Evolutionary conservation across 306 rosid genomes (phyloP), one percentile per base, ranked within the genome.

Genomic region (Gynostemma pentaphyllum): DNA sequence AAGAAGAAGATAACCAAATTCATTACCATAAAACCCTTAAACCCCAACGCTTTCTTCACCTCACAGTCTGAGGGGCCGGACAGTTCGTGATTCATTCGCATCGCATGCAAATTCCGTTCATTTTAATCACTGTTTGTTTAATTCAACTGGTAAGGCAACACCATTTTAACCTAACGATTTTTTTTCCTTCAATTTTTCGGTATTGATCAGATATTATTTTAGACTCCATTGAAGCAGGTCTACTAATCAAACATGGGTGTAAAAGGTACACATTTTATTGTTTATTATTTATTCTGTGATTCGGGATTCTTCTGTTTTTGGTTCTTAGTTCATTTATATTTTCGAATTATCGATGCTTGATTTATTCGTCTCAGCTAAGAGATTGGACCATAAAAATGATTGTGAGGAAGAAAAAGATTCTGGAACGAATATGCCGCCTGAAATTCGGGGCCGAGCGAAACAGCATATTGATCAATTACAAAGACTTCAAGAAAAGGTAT

Each of bases 401-500:
- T 76, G 34, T 75, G 74, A 68, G 28, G 75, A 36, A 40, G 64
- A 68, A 50, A 70, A 52, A 16, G 74, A 66, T 54, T 68, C 55
- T 39, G 64, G 67, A 61, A 61, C 61, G 41, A 70, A 29, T 46
- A 78, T 47, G 54, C 63, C 62, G 27, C 61, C 88, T 8, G 56
- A 54, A 64, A 22, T 78, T 70, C 62, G 2, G 32, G 72, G 71
- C 45, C 78, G 64, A 72, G 95, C 88, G 11, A 82, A 41, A 69
- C 83, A 80, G 75, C 95, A 91, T 49, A 79, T 74, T 67, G 87
- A 80, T 44, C 92, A 87, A 29, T 74, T 85, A 14, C 74, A 83
- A 64, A 81, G 82, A 56, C 97, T 87, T 45, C 71, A 66, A 26
- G 68, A 83, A 47, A 85, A 91, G 96, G 96, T 87, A 70, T 30